Evolutionary conservation across 2,329 filamentous ascomycete species (phyloP), one percentile per base, ranked within the genome.

Genomic region (Macrophomina phaseolina): DNA sequence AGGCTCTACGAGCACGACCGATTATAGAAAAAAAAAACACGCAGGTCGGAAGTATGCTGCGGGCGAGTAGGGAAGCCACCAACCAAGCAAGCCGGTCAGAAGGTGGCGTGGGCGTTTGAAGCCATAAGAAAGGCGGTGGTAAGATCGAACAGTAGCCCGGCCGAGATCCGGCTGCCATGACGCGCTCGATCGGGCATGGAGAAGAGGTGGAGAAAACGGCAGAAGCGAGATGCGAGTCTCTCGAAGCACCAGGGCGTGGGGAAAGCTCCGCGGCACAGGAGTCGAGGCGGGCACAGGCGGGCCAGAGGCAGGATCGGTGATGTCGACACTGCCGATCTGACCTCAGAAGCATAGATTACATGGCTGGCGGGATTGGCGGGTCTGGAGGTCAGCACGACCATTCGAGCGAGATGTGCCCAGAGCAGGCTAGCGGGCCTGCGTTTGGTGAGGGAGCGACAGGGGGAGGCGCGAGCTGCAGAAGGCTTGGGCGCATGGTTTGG

Each of bases 1-100:
- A 61, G 56, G 14, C 56, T 61, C 56, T 46, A 61, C 56, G 23
- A 48, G 40, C 56, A 46, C 48, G 40, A 18, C 56, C 38, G 42
- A 36, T 46, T 48, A 48, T 61, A 48, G 42, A 46, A 61, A 18
- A 18, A 18, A 18, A 18, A 18, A 58, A 23, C 34, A 38, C 36
- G 53, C 36, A 56, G 16, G 9, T 30, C 28, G 56, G 40, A 61
- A 42, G 40, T 23, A 46, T 46, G 55, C 23, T 34, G 40, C 55
- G 40, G 53, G 34, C 53, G 4, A 16, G 6, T 36, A 30, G 30
- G n/a, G 48, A 51, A 34, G 23, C 23, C 23, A 46, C 38, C 55
- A 40, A 61, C 55, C 55, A 46, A 60, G 18, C 38, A 4, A 6
- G 38, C 18, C 8, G 6, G 36, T 58, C 11, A 40, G 53, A 28